A percentile compares a stretch with the other conserved stretches of the same genome.
phyloP scores from a whole-genome alignment of 1,284 basidiomycete species.

The Athelia psychrophila region DNA sequence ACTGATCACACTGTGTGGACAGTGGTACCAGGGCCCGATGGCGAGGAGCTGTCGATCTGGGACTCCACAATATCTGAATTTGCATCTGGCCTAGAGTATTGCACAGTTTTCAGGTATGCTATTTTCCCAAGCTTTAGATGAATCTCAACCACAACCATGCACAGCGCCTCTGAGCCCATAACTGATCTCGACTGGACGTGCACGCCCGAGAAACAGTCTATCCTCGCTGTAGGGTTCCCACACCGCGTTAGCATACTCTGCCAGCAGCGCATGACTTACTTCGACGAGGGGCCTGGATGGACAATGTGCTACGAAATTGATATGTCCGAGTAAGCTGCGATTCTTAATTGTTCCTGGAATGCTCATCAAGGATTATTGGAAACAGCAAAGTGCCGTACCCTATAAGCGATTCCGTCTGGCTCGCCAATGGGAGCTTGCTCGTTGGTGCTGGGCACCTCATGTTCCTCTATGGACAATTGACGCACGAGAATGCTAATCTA shows the following conservation, averaged over 20 bases:
- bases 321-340: constrained; percentile 52
- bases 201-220: constrained; percentile 86
- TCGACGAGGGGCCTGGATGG: constrained; percentile 81
- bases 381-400: constrained; percentile 69
- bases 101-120: constrained; percentile 54
- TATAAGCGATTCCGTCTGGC: constrained; percentile 87
- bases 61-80: constrained; percentile 95
- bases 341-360: constrained; percentile 2
- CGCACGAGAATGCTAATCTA: constrained; percentile 6
- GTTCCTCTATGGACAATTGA: constrained; percentile 61
- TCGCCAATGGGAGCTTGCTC: constrained; percentile 75
- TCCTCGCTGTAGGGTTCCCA: constrained; percentile 83
- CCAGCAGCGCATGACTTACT: constrained; percentile 88
- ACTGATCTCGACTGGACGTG: constrained; percentile 89
- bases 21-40: constrained; percentile 56
- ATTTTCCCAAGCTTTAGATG: constrained; percentile 11
- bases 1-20: too few species aligned
- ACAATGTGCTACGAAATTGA: constrained; percentile 71
- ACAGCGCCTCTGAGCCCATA: constrained; percentile 46
- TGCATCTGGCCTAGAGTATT: constrained; percentile 82
- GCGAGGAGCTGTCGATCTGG: constrained; percentile 88
- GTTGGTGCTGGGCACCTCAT: constrained; percentile 77
- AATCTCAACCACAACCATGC: not conserved
- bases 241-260: constrained; percentile 80
- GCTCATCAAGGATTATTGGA: constrained; percentile 5